Evolutionary conservation across 345 rosid genomes (phyloP).

Genomic region (Anastatica hierochuntica): DNA sequence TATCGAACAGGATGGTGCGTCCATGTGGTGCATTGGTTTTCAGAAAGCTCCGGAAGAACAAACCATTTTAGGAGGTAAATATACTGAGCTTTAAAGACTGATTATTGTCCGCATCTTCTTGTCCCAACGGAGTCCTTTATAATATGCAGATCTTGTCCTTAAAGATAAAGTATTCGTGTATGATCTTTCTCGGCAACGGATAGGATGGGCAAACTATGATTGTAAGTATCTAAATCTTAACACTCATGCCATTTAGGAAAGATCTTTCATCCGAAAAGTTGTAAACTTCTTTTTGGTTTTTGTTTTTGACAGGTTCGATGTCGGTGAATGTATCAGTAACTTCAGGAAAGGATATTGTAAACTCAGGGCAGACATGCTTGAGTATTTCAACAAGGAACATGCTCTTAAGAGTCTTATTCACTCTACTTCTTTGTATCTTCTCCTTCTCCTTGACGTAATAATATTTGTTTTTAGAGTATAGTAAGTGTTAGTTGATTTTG

Average conservation of each 20-base stretch:
- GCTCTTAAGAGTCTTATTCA: constrained; percentile 27
- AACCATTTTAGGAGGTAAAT: constrained; percentile 87
- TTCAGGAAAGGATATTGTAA: constrained; percentile 54
- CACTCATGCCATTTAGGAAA: not conserved
- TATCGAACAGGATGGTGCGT: constrained; percentile 53
- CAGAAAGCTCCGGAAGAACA: constrained; percentile 45
- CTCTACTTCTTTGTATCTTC: constrained; percentile 25
- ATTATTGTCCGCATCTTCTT: not conserved
- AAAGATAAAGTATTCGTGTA: constrained; percentile 91
- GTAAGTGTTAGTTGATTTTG: constrained; percentile 13
- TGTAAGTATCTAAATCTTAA: constrained; percentile 49
- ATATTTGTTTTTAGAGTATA: constrained; percentile 7
- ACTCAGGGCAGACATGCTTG: constrained; percentile 41
- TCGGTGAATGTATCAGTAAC: constrained; percentile 84
- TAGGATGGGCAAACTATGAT: constrained; percentile 89
- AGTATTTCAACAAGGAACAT: constrained; percentile 38
- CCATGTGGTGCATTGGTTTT: constrained; percentile 92
- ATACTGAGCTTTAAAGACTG: not conserved
- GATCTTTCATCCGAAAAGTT: not conserved
- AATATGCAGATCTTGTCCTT: constrained; percentile 80
- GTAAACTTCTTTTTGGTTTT: not conserved
- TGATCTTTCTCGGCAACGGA: constrained; percentile 66
- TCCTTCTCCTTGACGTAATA: constrained; percentile 28
- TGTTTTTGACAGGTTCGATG: constrained; percentile 48
- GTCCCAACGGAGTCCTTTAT: not conserved